Conservation (phyloP, 2,329 filamentous ascomycete species). For the Calonectria pseudoreteaudii region DNA sequence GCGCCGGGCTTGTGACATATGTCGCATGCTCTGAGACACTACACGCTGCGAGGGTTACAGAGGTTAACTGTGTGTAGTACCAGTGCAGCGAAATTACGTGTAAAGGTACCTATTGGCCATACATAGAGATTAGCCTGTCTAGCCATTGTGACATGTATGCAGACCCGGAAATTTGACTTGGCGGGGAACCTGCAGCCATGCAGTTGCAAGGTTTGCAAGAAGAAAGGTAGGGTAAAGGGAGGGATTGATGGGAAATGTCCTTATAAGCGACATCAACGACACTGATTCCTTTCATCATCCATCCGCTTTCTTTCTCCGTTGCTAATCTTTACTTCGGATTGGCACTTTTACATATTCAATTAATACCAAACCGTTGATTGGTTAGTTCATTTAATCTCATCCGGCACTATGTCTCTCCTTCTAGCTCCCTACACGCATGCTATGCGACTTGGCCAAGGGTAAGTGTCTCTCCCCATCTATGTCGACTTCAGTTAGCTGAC, state of each 20-base stretch:
- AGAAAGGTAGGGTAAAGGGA: background rate
- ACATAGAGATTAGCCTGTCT: no score
- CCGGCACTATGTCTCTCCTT: background rate
- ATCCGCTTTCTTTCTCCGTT: no score
- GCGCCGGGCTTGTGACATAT: background rate
- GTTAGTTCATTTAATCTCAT: background rate
- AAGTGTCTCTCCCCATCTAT: background rate
- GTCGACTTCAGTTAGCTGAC: background rate
- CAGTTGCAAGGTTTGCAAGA: background rate
- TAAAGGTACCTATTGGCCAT: no score
- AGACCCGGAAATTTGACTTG: background rate
- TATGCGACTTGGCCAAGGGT: background rate
- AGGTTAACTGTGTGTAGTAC: no score
- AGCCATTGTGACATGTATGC: no score
- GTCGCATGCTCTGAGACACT: background rate
- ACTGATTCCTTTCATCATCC: background rate
- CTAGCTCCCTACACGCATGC: background rate
- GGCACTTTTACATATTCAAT: background rate
- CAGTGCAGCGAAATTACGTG: no score
- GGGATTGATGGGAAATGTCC: background rate
- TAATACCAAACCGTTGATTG: background rate
- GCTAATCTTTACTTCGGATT: background rate
- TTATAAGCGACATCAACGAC: background rate
- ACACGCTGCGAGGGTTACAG: no score
- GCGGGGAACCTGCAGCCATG: background rate